Base-by-base conservation (phyloP, 2,329 filamentous ascomycete species). In the Aureobasidium sp. region DNA sequence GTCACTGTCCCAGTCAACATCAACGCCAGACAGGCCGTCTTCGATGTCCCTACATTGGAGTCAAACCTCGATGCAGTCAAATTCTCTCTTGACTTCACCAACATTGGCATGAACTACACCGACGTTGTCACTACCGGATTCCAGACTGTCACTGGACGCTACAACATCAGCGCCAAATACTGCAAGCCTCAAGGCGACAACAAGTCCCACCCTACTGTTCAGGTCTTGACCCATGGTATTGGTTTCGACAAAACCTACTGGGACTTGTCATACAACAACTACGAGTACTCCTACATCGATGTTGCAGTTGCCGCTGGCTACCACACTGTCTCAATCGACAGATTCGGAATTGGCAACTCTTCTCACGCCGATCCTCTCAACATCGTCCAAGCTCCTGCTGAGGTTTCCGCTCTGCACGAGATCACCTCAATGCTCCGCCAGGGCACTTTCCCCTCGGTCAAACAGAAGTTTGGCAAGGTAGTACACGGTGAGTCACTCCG, bases 31-130 rank as follows among this genome's bases (percentile, higher is more conserved):
- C 84, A 85, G 61, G 79, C 72, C 0, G 69, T 79, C 6, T 86
- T 85, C 68, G 71, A 79, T 61, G 60, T 81, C 13, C 65, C 75
- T n/a, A 67, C 77, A 0, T 75, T 81, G 23, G 68, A 71, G 50
- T 76, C 70, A n/a, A 80, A 84, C 65, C 75, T 84, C 35, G 83
- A 86, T 2, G 80, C 80, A 1, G 80, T 81, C 13, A 76, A 80
- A 63, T 82, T 87, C 64, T 70, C 80, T 31, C 71, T 84, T 58
- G 74, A 78, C 59, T 61, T 79, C n/a, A 74, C 75, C 2, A 73
- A 74, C 38, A 77, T 80, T 45, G 78, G 78, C n/a, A 67, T 72
- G 45, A 81, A 85, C 66, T 81, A 76, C 65, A 76, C 77, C 0
- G 69, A 73, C 1, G 66, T 71, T 10, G 65, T 78, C 2, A 69